Conservation (phyloP, 177 flowering plant genomes). For the Telopea speciosissima region DNA sequence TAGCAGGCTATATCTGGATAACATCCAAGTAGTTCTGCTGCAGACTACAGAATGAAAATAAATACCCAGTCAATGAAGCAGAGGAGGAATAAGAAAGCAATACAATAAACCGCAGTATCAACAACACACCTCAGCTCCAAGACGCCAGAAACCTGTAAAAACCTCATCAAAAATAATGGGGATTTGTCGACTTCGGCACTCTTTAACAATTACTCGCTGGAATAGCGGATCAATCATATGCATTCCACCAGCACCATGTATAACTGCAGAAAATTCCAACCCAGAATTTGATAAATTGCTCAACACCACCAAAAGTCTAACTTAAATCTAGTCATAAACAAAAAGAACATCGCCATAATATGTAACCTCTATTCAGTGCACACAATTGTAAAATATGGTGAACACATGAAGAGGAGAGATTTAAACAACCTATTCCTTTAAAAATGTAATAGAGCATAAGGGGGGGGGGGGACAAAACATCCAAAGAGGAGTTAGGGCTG, state of each 20-base stretch:
- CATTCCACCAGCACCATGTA: constrained; percentile 97
- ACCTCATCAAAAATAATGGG: constrained; percentile 97
- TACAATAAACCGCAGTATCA: constrained; percentile 6
- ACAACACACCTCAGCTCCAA: constrained; percentile 76
- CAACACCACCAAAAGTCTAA: constrained; percentile 1
- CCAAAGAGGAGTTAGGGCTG: too few relatives aligned
- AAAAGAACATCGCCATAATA: not conserved
- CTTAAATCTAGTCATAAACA: not conserved
- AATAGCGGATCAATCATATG: constrained; percentile 95
- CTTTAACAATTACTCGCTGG: constrained; percentile 74
- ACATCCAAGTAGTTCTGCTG: constrained; percentile 72
- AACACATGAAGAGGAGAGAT: not conserved
- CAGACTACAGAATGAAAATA: constrained; percentile 43
- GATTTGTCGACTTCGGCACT: constrained; percentile 54
- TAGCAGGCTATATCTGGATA: constrained; percentile 89
- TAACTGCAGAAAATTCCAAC: constrained; percentile 39
- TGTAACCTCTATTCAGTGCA: not conserved
- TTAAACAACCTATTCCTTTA: too few relatives aligned
- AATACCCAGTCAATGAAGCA: constrained; percentile 1
- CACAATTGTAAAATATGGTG: not conserved
- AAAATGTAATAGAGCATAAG: too few relatives aligned
- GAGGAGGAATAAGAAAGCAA: constrained; percentile 1
- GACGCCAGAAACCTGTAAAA: constrained; percentile 97
- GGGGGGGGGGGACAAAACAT: too few relatives aligned
- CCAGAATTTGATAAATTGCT: not conserved